These are phyloP conservation scores for Stemphylium beticola DNA, from an alignment of 2,329 filamentous ascomycete species.

Conservation along the genomic window DNA sequence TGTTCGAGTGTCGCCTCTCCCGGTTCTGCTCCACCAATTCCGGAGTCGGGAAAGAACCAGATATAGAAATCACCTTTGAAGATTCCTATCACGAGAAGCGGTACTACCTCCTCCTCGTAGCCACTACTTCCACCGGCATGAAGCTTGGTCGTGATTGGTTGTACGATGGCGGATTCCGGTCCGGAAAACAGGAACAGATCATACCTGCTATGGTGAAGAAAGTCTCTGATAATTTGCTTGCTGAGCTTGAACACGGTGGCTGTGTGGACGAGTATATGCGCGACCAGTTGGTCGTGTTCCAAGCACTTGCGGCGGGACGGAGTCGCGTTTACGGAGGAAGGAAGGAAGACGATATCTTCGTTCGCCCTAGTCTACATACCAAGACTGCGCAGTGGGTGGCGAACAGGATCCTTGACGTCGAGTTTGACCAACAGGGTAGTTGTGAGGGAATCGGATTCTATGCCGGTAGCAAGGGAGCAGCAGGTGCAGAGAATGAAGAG, in stretches of 20 bases:
- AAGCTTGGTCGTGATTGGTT: conserved; percentile 60
- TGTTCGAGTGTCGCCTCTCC: conserved; percentile 26
- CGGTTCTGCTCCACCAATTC: conserved; percentile 21
- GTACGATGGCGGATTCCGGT: conserved; percentile 44
- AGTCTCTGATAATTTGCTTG: conserved; percentile 54
- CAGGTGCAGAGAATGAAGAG: not conserved
- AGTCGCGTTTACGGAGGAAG: conserved; percentile 44
- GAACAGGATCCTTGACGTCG: conserved; percentile 46
- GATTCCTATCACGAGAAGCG: conserved; percentile 53
- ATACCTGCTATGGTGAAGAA: conserved; percentile 50
- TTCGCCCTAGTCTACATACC: conserved; percentile 53
- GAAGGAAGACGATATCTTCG: conserved; percentile 20
- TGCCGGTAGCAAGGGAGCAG: not conserved
- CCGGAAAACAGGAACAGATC: conserved; percentile 30
- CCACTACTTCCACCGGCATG: conserved; percentile 56
- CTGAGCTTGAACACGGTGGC: conserved; percentile 55
- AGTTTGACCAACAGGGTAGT: conserved; percentile 45
- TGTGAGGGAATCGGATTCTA: conserved; percentile 48
- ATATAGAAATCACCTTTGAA: conserved; percentile 45
- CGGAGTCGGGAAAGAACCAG: not conserved
- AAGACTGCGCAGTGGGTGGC: conserved; percentile 56
- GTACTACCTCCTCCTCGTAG: conserved; percentile 63
- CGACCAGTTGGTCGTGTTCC: conserved; percentile 66
- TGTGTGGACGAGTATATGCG: conserved; percentile 63
- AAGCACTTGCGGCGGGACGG: conserved; percentile 58